Base-by-base conservation (phyloP, 108 stramenopile species). In the Nitzschia sp. region DNA sequence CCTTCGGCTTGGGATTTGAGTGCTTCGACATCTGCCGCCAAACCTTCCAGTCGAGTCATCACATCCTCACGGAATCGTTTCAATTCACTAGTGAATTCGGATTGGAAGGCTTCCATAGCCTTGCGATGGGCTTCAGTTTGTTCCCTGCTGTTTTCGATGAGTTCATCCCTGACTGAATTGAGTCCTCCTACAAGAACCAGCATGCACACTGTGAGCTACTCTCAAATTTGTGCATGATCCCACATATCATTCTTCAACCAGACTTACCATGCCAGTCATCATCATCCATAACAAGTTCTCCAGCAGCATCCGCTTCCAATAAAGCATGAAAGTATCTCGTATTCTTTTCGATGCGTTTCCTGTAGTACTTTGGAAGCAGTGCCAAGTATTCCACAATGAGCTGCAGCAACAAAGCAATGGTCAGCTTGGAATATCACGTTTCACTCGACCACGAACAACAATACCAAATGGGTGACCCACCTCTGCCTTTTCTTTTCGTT, bases 331-430 rank as follows among this genome's bases (percentile, higher is more conserved):
- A 68, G 60, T 68, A 72, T 44, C 63, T 39, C n/a, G 70, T 78
- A 44, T 72, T 64, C 51, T 54, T 62, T 62, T 60, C 85, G 67
- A 63, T 77, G 54, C 21, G 64, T 72, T 50, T 70, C 53, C 51
- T 65, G 60, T 81, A 17, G 56, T 6, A 20, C 59, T 29, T 59
- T 70, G 71, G 77, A 50, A 78, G 55, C n/a, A 78, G 48, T 1
- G 71, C 41, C 65, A 78, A n/a, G 65, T 78, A 78, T 44, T 78
- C 77, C 8, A 78, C 77, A 20, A 78, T 67, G 12, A 78, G 67
- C 43, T 58, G 29, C 5, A 22, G 3, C n/a, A 39, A 40, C 15
- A 37, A 12, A 39, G 46, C 6, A 2, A 48, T 17, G 29, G 29
- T 34, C 29, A 34, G 29, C 29, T 5, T 34, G 29, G 29, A 34